phyloP scores from a whole-genome alignment of 768 basidiomycete genomes.

The Mrakia gelida region DNA sequence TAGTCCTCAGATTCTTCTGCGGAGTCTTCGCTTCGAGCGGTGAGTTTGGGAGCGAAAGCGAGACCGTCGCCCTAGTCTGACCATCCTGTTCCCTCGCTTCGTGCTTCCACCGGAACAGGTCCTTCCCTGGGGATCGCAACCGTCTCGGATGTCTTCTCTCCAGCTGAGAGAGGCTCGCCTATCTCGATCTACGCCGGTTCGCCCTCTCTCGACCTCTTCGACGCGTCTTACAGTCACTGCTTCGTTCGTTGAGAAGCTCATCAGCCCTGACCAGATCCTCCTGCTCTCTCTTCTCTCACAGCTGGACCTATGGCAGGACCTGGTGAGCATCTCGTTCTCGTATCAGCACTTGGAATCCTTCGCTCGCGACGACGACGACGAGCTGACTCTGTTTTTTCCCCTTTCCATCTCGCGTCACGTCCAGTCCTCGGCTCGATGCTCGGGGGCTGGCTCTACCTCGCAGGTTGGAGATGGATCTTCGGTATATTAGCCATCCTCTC shows the following conservation, averaged over 20 bases:
- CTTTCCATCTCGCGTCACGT: not conserved
- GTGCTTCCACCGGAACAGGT: too few species aligned
- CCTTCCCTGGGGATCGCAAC: slow-evolving; percentile 18
- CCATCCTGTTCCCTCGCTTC: too few species aligned
- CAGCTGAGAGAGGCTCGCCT: slow-evolving; percentile 13
- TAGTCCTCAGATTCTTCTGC: slow-evolving; percentile 21
- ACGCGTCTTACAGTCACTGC: too few species aligned
- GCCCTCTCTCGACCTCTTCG: too few species aligned
- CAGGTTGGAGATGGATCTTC: slow-evolving; percentile 19
- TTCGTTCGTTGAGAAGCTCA: too few species aligned
- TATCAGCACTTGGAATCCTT: too few species aligned
- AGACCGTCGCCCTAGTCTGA: too few species aligned
- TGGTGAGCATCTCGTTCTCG: too few species aligned
- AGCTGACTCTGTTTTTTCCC: not conserved
- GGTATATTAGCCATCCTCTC: slow-evolving; percentile 13
- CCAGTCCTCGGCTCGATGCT: slow-evolving; percentile 11
- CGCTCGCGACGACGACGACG: too few species aligned
- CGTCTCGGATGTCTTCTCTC: slow-evolving; percentile 12
- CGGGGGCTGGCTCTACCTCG: slow-evolving; percentile 20
- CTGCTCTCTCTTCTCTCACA: too few species aligned
- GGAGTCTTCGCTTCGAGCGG: slow-evolving; percentile 13
- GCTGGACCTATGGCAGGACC: not conserved
- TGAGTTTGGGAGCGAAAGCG: too few species aligned
- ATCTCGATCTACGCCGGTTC: slow-evolving; percentile 17
- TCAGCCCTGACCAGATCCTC: too few species aligned